Evolutionary conservation across 345 rosid genomes (phyloP).

Genomic region (Melaleuca alternifolia): DNA sequence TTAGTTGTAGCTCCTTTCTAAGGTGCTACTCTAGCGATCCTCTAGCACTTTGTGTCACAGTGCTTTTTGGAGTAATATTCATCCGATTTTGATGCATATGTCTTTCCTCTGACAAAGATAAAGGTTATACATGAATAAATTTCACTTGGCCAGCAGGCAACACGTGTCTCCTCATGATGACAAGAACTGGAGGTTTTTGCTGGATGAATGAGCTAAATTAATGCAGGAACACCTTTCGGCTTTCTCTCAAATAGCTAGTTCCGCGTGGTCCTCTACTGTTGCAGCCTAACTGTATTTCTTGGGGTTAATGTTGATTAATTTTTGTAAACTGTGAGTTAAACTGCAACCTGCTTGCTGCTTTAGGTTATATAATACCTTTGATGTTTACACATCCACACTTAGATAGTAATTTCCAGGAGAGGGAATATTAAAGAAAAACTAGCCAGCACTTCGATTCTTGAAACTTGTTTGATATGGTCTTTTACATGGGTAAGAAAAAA

Average conservation of each 20-base stretch:
- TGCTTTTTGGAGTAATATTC: background rate
- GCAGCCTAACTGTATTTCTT: background rate
- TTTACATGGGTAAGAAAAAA: background rate
- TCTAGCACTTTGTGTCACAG: background rate
- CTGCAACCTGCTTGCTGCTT: background rate
- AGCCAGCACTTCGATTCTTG: background rate
- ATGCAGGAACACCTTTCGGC: background rate
- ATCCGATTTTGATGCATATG: background rate
- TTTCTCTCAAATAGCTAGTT: background rate
- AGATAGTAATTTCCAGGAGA: background rate
- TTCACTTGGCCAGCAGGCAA: background rate
- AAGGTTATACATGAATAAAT: background rate
- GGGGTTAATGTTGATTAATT: background rate
- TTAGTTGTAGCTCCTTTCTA: background rate
- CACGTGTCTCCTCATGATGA: background rate
- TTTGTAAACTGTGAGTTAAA: background rate
- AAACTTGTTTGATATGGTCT: background rate
- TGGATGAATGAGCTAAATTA: background rate
- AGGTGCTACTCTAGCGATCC: background rate
- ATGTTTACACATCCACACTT: background rate
- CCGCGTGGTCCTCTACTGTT: background rate
- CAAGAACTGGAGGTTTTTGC: background rate
- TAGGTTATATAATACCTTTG: background rate
- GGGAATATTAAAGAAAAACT: background rate
- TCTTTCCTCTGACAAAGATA: background rate